These are phyloP conservation scores for Backusella westeae DNA, from an alignment of 192 early-diverging fungal genomes.

Conservation along the genomic window DNA sequence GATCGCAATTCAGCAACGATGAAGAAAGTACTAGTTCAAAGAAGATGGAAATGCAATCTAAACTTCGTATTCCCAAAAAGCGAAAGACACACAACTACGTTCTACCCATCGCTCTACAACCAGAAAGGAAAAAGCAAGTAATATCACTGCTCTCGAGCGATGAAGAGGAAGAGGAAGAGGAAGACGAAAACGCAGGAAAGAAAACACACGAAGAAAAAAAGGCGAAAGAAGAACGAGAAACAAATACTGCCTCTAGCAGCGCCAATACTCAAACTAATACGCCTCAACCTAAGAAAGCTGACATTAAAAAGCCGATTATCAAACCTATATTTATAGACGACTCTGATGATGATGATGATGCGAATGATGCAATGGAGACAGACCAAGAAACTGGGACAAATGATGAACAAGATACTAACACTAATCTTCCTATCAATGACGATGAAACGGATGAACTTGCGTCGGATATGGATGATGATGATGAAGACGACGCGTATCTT, in stretches of 20 bases:
- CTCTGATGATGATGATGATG: not conserved
- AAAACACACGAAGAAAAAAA: too few relatives aligned
- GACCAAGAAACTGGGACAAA: not conserved
- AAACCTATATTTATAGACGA: not conserved
- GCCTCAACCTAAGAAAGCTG: not conserved
- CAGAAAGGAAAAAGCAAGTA: not conserved
- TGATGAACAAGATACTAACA: not conserved
- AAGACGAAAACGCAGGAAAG: not conserved
- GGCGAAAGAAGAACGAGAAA: not conserved
- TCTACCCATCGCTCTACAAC: not conserved
- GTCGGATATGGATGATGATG: not conserved
- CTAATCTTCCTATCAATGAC: not conserved
- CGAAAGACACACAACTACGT: not conserved
- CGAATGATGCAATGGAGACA: not conserved
- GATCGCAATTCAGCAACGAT: not conserved
- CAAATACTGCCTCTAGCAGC: not conserved
- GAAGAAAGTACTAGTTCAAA: not conserved
- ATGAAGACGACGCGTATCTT: not conserved
- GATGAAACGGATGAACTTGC: not conserved
- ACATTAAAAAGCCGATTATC: not conserved
- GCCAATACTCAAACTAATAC: not conserved
- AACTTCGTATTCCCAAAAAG: not conserved
- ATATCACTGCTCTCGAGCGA: not conserved
- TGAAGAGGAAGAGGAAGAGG: not conserved
- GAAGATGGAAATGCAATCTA: not conserved